Evolutionary conservation across 305 asterid species (phyloP).

Genomic region (Solanum hybrid): DNA sequence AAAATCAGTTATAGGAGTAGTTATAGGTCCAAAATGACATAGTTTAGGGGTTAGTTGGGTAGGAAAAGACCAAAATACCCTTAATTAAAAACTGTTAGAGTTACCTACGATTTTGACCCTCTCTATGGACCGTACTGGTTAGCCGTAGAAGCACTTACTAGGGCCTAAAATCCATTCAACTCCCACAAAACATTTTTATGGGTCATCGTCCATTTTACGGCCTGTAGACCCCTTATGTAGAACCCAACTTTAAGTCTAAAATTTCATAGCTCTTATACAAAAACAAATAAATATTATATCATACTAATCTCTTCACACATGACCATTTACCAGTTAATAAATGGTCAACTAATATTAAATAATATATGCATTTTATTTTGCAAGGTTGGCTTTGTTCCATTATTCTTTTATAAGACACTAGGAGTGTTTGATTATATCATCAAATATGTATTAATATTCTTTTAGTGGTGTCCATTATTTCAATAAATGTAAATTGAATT

Average conservation of each 20-base stretch:
- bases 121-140: background rate
- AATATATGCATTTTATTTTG: background rate
- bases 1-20: background rate
- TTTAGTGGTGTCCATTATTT: background rate
- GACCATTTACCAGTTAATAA: background rate
- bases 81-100: too few species aligned
- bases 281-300: background rate
- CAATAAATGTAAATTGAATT: background rate
- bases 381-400: background rate
- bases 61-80: too few species aligned
- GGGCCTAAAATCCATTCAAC: background rate
- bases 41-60: too few species aligned
- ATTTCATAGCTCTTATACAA: background rate
- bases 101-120: background rate
- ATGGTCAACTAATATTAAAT: background rate
- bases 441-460: background rate
- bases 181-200: background rate
- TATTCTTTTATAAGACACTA: background rate
- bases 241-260: background rate
- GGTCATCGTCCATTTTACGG: background rate
- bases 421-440: background rate
- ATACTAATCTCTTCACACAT: too few species aligned
- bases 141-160: background rate
- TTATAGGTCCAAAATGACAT: background rate
- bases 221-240: background rate